A percentile compares a stretch with the other conserved stretches of the same genome.
Evolutionary conservation across 345 rosid genomes (phyloP).

Genomic region (Boechera retrofracta): DNA sequence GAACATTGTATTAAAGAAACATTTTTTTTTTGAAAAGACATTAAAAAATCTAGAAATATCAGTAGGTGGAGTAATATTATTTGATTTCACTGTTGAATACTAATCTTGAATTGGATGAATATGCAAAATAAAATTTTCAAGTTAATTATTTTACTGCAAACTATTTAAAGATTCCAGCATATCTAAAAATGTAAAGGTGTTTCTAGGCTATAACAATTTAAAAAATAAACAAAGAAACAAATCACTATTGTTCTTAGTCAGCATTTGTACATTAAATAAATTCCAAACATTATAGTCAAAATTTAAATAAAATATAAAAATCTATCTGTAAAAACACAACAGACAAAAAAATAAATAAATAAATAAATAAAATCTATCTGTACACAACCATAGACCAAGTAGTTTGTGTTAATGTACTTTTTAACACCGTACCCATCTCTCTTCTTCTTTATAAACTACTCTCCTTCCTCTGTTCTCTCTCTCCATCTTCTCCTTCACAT

Average conservation of each 20-base stretch:
- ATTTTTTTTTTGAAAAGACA: not conserved
- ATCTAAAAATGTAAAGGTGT: not conserved
- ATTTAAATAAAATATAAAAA: not conserved
- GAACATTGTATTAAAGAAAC: not conserved
- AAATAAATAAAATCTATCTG: conserved; percentile 29
- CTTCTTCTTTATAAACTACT: conserved; percentile 32
- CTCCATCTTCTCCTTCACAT: conserved; percentile 18
- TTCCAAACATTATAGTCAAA: conserved; percentile 10
- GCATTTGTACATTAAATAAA: not conserved
- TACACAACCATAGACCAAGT: conserved; percentile 35
- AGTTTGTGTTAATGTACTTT: conserved; percentile 17
- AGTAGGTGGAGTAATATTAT: not conserved
- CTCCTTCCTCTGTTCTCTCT: conserved; percentile 14
- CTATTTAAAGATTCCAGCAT: not conserved
- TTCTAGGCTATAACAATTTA: not conserved
- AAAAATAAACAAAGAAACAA: not conserved
- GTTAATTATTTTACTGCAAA: not conserved
- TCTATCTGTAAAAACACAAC: conserved; percentile 16
- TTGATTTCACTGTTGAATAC: not conserved
- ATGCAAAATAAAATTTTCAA: not conserved
- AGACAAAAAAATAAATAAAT: not conserved
- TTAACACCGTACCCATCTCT: conserved; percentile 39
- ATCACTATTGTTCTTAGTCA: not conserved
- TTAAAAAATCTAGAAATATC: not conserved
- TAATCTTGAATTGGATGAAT: not conserved